phyloP scores from a whole-genome alignment of 176 grass and related monocot genomes.

The Typha latifolia region DNA sequence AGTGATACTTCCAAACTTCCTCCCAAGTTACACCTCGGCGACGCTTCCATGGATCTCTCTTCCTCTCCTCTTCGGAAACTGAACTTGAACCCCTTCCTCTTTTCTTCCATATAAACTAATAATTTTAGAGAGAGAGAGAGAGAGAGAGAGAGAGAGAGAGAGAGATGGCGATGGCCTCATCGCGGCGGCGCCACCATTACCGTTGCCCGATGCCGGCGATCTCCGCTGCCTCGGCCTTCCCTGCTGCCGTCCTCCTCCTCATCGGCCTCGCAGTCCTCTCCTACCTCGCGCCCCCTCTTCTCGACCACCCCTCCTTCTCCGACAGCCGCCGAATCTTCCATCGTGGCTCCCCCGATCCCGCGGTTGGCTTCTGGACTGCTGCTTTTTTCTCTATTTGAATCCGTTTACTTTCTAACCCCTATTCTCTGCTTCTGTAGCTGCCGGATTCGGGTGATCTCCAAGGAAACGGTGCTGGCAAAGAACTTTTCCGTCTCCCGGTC shows the following conservation, averaged over 20 bases:
- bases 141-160: neutral
- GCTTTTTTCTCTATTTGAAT: slow-evolving; percentile 1
- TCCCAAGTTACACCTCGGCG: too few species aligned
- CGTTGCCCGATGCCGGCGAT: slow-evolving; percentile 37
- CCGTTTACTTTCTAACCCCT: neutral
- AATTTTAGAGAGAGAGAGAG: neutral
- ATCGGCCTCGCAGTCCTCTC: slow-evolving; percentile 45
- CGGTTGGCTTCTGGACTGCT: slow-evolving; percentile 9
- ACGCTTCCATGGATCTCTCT: too few species aligned
- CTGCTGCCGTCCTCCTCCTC: slow-evolving; percentile 45
- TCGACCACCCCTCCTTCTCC: slow-evolving; percentile 46
- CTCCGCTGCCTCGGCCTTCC: slow-evolving; percentile 23
- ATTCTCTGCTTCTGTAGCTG: slow-evolving; percentile 19
- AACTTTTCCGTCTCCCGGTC: slow-evolving; percentile 41
- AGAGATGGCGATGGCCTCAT: slow-evolving; percentile 38
- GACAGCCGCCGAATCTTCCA: slow-evolving; percentile 27
- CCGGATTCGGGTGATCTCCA: slow-evolving; percentile 25
- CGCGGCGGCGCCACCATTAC: slow-evolving; percentile 42
- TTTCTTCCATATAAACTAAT: neutral
- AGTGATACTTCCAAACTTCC: too few species aligned
- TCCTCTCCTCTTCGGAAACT: neutral
- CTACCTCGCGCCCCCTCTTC: slow-evolving; percentile 49
- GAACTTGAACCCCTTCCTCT: neutral
- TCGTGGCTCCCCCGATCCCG: slow-evolving; percentile 3
- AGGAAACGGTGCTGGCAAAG: slow-evolving; percentile 3